phyloP scores from a whole-genome alignment of 139 green algal species.

The Parachlorella kessleri region DNA sequence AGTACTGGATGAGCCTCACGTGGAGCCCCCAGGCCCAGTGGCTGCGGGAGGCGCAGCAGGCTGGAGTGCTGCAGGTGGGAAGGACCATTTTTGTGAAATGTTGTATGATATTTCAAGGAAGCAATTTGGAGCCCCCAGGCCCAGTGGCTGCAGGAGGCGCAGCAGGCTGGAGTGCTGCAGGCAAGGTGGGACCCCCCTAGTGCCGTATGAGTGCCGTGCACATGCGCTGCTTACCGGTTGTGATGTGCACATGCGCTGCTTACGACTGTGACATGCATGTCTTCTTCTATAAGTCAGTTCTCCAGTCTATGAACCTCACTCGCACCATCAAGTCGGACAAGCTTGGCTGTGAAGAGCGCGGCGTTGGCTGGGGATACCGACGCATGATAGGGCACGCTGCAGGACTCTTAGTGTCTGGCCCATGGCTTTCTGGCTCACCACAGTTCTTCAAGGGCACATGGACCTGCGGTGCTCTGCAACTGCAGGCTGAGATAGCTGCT shows the following conservation, averaged over 20 bases:
- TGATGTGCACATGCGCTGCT: no score
- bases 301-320: no score
- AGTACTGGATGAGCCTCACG: conserved; percentile 74
- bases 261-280: no score
- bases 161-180: conserved; percentile 23
- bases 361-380: no score
- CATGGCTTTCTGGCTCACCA: no score
- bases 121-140: conserved; percentile 67
- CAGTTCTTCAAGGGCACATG: no score
- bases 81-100: background rate
- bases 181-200: background rate
- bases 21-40: conserved; percentile 59
- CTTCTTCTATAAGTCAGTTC: no score
- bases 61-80: conserved; percentile 20
- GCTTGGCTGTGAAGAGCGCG: no score
- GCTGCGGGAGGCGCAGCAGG: conserved; percentile 32
- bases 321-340: no score
- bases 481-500: conserved; percentile 15
- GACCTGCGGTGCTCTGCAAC: no score
- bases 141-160: conserved; percentile 36
- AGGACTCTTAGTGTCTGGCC: no score
- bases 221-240: background rate
- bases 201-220: background rate
- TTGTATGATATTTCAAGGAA: background rate
- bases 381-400: no score